These are phyloP conservation scores for Cercospora sp. DNA, from an alignment of 2,329 filamentous ascomycete species.

Conservation along the genomic window DNA sequence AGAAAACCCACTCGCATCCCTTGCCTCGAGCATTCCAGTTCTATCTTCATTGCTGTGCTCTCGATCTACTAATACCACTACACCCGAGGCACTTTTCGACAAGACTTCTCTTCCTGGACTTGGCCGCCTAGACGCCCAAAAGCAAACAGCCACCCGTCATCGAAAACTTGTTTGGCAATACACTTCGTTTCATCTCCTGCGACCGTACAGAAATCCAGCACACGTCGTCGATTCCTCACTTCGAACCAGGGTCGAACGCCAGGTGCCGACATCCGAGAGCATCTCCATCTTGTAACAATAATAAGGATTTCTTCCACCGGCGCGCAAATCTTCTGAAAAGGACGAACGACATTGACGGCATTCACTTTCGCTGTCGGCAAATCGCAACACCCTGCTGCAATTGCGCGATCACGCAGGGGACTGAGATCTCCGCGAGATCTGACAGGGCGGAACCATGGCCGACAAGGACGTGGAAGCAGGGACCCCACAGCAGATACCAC, in stretches of 20 bases:
- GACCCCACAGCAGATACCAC: conserved; percentile 31
- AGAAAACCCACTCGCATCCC: background rate
- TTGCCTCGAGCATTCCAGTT: background rate
- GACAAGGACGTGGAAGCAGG: conserved; percentile 39
- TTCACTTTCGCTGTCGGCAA: background rate
- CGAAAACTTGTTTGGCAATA: background rate
- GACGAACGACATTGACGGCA: background rate
- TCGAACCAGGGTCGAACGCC: background rate
- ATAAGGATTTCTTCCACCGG: background rate
- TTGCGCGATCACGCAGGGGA: background rate
- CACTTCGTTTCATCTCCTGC: background rate
- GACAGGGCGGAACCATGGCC: conserved; percentile 4
- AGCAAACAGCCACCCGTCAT: background rate
- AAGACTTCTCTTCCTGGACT: background rate
- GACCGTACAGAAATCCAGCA: background rate
- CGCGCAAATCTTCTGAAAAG: background rate
- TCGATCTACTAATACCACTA: background rate
- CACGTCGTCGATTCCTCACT: background rate
- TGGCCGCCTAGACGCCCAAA: background rate
- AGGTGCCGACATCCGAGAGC: background rate
- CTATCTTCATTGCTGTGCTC: background rate
- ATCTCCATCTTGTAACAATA: background rate
- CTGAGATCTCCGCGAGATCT: conserved; percentile 1
- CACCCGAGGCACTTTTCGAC: background rate
- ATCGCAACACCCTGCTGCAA: background rate